These are phyloP conservation scores for Diaporthe australafricana DNA, from an alignment of 2,329 filamentous ascomycete species.

Conservation along the genomic window DNA sequence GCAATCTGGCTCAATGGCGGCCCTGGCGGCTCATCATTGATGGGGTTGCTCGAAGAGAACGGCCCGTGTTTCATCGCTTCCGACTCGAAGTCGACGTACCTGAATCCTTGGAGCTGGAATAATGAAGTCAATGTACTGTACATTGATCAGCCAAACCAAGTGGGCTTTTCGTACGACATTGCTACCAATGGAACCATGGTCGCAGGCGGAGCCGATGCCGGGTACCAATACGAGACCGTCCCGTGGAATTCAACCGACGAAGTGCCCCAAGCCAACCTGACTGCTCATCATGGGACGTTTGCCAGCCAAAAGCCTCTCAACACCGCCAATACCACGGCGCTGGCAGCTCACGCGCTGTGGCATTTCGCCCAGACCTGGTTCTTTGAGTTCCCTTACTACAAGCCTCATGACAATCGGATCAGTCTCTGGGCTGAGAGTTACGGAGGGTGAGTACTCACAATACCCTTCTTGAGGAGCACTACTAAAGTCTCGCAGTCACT, in stretches of 20 bases:
- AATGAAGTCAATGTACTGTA: constrained; percentile 67
- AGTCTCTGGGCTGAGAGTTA: constrained; percentile 39
- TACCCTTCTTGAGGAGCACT: no score
- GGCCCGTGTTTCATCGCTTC: constrained; percentile 64
- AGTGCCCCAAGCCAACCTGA: constrained; percentile 51
- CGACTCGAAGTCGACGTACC: constrained; percentile 59
- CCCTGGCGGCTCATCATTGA: constrained; percentile 66
- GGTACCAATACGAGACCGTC: background rate
- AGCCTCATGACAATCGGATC: constrained; percentile 49
- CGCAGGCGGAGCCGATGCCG: background rate
- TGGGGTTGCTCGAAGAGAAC: constrained; percentile 62
- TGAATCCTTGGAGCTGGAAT: constrained; percentile 71
- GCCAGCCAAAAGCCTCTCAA: constrained; percentile 51
- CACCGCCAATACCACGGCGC: constrained; percentile 60
- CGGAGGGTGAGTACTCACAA: constrained; percentile 11
- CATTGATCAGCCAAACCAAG: constrained; percentile 64
- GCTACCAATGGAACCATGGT: constrained; percentile 27
- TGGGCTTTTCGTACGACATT: constrained; percentile 39
- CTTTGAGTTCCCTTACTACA: constrained; percentile 65
- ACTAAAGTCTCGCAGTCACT: constrained; percentile 42
- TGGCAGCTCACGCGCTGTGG: constrained; percentile 67
- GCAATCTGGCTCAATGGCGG: constrained; percentile 72
- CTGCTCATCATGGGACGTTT: constrained; percentile 49
- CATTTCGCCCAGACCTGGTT: constrained; percentile 71
- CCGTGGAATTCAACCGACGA: constrained; percentile 49